phyloP scores from a whole-genome alignment of 345 rosid genomes.

The Physaria fendleri region DNA sequence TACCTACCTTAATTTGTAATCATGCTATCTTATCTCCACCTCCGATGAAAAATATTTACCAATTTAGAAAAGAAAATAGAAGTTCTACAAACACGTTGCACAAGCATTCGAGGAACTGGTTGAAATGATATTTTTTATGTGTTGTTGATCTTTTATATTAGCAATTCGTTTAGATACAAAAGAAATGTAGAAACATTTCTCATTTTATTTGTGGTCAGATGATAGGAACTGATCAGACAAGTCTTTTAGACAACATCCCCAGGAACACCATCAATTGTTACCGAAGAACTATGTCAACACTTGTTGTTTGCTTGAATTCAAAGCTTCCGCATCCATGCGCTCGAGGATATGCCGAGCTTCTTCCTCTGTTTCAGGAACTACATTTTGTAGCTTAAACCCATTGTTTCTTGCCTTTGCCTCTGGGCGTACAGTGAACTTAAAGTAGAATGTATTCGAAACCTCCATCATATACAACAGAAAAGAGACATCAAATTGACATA shows the following conservation, averaged over 20 bases:
- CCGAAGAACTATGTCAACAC: not conserved
- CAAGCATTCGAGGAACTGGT: no score
- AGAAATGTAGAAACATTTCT: not conserved
- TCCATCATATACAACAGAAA: constrained; percentile 27
- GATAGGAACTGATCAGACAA: not conserved
- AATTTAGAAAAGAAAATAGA: no score
- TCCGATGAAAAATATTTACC: no score
- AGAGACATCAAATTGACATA: not conserved
- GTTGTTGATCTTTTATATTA: no score
- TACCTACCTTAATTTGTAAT: no score
- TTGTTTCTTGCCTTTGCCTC: constrained; percentile 54
- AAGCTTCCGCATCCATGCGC: constrained; percentile 58
- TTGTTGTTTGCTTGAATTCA: constrained; percentile 24
- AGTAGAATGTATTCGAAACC: constrained; percentile 78
- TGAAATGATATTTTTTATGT: no score
- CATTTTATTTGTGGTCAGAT: not conserved
- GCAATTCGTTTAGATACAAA: constrained; percentile 3
- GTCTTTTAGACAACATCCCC: not conserved
- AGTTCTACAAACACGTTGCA: no score
- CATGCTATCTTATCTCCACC: no score
- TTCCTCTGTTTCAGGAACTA: constrained; percentile 85
- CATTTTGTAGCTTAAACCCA: constrained; percentile 52
- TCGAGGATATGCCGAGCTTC: constrained; percentile 69
- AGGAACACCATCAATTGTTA: not conserved
- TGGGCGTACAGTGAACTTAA: constrained; percentile 67